Evolutionary conservation across 2,329 filamentous ascomycete genomes (phyloP).

Genomic region (Cladosporium sp.): DNA sequence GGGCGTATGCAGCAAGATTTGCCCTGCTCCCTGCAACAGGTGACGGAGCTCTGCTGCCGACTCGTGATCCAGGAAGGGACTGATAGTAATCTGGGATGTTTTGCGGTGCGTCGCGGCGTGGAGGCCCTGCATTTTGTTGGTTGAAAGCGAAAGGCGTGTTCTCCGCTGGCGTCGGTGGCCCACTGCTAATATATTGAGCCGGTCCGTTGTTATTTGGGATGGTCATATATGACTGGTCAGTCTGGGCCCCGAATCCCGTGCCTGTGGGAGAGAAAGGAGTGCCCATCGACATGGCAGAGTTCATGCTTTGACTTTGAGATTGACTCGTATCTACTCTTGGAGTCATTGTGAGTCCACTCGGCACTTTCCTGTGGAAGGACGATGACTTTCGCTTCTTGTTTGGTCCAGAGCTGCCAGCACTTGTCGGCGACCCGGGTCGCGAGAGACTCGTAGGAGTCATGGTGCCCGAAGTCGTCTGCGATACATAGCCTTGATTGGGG

Average conservation of each 20-base stretch:
- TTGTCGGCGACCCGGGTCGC: slow-evolving; percentile 66
- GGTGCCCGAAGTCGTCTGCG: slow-evolving; percentile 40
- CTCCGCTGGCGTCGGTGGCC: slow-evolving; percentile 29
- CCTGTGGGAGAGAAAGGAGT: slow-evolving; percentile 35
- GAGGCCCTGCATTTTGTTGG: slow-evolving; percentile 17
- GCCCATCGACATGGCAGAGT: slow-evolving; percentile 27
- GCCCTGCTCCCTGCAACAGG: slow-evolving; percentile 47
- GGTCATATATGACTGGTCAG: slow-evolving; percentile 30
- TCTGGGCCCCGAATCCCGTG: slow-evolving; percentile 6
- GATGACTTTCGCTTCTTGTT: slow-evolving; percentile 74
- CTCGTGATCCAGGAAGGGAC: slow-evolving; percentile 57
- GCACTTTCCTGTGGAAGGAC: slow-evolving; percentile 54
- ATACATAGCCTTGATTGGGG: slow-evolving; percentile 26
- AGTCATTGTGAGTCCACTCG: slow-evolving; percentile 75
- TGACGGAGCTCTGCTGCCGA: slow-evolving; percentile 73
- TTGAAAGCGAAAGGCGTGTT: slow-evolving; percentile 23
- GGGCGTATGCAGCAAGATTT: slow-evolving; percentile 31
- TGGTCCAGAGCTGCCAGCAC: slow-evolving; percentile 55
- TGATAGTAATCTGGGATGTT: slow-evolving; percentile 17
- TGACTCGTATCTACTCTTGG: slow-evolving; percentile 58
- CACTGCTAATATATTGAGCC: slow-evolving; percentile 27
- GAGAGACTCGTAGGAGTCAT: slow-evolving; percentile 62
- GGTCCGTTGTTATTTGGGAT: slow-evolving; percentile 25
- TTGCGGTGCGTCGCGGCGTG: slow-evolving; percentile 20
- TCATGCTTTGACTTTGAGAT: slow-evolving; percentile 25